These are phyloP conservation scores for Mycena rebaudengoi DNA, from an alignment of 768 basidiomycete genomes.

Conservation along the genomic window DNA sequence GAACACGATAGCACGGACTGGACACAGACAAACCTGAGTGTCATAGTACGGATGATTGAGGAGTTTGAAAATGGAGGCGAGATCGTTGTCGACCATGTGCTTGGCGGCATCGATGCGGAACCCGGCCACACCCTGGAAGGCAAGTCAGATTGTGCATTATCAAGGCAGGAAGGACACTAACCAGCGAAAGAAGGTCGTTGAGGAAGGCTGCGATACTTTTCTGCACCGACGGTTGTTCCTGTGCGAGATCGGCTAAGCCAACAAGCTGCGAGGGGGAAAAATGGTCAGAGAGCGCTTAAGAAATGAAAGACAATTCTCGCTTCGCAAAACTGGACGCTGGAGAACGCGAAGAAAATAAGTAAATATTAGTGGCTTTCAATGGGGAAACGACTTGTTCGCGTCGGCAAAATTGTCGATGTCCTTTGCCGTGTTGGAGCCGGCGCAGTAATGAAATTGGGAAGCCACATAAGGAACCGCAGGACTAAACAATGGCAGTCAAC, in stretches of 20 bases:
- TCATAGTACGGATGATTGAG: conserved; percentile 1
- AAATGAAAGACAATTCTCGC: neutral
- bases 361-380: neutral
- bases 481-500: conserved; percentile 1
- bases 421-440: conserved; percentile 10
- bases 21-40: conserved; percentile 2
- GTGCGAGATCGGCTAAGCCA: conserved; percentile 16
- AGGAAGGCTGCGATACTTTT: conserved; percentile 4
- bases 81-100: conserved; percentile 6
- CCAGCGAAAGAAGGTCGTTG: conserved; percentile 13
- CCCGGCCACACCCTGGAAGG: conserved; percentile 10
- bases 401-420: conserved; percentile 2
- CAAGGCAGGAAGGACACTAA: neutral
- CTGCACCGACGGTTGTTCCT: conserved; percentile 13
- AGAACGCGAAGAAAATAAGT: neutral
- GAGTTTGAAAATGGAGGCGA: neutral
- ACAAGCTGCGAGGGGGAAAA: neutral
- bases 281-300: neutral
- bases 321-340: conserved; percentile 19
- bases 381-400: conserved; percentile 3
- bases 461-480: conserved; percentile 15
- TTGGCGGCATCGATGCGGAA: conserved; percentile 19
- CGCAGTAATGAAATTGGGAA: conserved; percentile 20
- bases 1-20: neutral
- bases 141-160: too few relatives aligned